Percentiles rank a stretch among this genome's conserved stretches.
phyloP scores from a whole-genome alignment of 2,329 filamentous ascomycete species.

The Paracoccidioides brasiliensis region DNA sequence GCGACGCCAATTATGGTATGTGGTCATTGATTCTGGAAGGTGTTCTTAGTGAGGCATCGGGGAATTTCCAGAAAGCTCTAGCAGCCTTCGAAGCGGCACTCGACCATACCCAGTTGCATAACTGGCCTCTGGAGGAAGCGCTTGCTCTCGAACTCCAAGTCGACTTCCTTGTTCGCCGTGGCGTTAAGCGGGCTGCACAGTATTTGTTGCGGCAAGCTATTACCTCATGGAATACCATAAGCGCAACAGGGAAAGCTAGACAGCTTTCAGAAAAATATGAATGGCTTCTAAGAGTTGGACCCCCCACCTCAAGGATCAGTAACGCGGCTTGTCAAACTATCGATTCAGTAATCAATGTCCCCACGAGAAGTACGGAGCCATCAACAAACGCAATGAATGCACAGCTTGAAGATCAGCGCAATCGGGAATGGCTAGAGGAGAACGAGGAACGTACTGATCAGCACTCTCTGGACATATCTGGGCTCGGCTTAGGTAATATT shows the following conservation, averaged over 20 bases:
- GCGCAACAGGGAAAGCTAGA: slow-evolving; percentile 45
- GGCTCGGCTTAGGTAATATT: slow-evolving; percentile 26
- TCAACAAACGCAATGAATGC: slow-evolving; percentile 20
- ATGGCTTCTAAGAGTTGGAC: slow-evolving; percentile 45
- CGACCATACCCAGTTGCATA: slow-evolving; percentile 47
- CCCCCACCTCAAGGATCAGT: slow-evolving; percentile 34
- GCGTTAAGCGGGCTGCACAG: slow-evolving; percentile 46
- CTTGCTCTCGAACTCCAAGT: slow-evolving; percentile 48
- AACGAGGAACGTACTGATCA: slow-evolving; percentile 26
- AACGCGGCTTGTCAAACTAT: slow-evolving; percentile 47
- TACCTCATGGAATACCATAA: slow-evolving; percentile 45
- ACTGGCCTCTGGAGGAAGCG: slow-evolving; percentile 46
- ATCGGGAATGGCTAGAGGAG: slow-evolving; percentile 32
- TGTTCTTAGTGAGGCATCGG: slow-evolving; percentile 39
- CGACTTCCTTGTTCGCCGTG: slow-evolving; percentile 44
- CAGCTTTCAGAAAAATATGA: slow-evolving; percentile 47
- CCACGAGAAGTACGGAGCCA: slow-evolving; percentile 19
- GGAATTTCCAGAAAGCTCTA: slow-evolving; percentile 35
- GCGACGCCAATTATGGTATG: slow-evolving; percentile 46
- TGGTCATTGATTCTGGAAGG: slow-evolving; percentile 46
- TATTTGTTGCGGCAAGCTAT: slow-evolving; percentile 46
- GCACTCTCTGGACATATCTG: slow-evolving; percentile 29
- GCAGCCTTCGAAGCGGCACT: slow-evolving; percentile 36
- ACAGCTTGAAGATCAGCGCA: slow-evolving; percentile 27
- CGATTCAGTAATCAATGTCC: slow-evolving; percentile 34